Evolutionary conservation across 352 stramenopile species (phyloP).

Genomic region (Globisporangium irregulare): DNA sequence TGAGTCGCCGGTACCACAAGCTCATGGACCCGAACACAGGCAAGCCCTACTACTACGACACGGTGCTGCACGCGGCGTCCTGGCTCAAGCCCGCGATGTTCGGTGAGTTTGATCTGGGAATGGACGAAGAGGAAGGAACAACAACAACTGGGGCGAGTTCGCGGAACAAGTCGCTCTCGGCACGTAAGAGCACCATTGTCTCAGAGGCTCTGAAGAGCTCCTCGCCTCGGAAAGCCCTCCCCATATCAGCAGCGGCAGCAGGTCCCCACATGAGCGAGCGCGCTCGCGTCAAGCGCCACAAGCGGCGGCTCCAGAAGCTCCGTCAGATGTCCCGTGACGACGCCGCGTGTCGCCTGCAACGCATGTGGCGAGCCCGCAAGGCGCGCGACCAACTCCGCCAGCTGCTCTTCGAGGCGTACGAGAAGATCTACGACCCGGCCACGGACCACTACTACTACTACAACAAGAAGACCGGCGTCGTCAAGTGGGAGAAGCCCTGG

Average conservation of each 20-base stretch:
- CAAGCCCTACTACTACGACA: slow-evolving; percentile 69
- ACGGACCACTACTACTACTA: slow-evolving; percentile 75
- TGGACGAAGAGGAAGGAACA: slow-evolving; percentile 19
- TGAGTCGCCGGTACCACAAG: slow-evolving; percentile 59
- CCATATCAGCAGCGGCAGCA: slow-evolving; percentile 1
- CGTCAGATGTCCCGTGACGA: slow-evolving; percentile 52
- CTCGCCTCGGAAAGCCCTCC: not conserved
- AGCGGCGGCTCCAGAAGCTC: slow-evolving; percentile 54
- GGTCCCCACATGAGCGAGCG: slow-evolving; percentile 43
- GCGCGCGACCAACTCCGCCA: slow-evolving; percentile 37
- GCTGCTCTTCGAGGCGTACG: slow-evolving; percentile 53
- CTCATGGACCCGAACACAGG: slow-evolving; percentile 39
- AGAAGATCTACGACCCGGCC: slow-evolving; percentile 69
- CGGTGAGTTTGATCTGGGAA: slow-evolving; percentile 48
- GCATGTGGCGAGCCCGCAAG: slow-evolving; percentile 37
- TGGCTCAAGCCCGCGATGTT: slow-evolving; percentile 66
- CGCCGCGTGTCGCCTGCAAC: slow-evolving; percentile 53
- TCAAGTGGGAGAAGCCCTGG: slow-evolving; percentile 62
- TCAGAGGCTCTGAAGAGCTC: not conserved
- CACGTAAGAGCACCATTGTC: slow-evolving; percentile 15
- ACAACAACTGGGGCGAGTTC: slow-evolving; percentile 1
- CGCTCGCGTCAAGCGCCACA: slow-evolving; percentile 58
- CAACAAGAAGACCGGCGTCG: slow-evolving; percentile 63
- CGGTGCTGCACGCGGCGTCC: slow-evolving; percentile 32
- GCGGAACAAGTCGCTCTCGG: slow-evolving; percentile 5